These are phyloP conservation scores for Taiozyma sp. DNA, from an alignment of 1,139 yeast genomes.

Conservation along the genomic window DNA sequence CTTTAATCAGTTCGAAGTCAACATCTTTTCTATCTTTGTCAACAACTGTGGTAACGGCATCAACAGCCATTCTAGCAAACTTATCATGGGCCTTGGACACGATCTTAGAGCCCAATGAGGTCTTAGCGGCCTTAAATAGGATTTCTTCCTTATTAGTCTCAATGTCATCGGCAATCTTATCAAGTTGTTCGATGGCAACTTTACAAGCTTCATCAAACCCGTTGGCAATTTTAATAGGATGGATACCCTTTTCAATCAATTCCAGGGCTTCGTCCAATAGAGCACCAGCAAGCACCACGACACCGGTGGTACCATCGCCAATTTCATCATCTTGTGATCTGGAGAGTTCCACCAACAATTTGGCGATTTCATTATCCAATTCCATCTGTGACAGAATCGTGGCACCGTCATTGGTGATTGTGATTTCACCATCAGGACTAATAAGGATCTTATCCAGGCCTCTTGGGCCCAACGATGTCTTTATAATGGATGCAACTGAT, in stretches of 20 bases:
- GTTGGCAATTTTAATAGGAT: constrained; percentile 94
- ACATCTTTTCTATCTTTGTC: constrained; percentile 92
- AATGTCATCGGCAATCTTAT: constrained; percentile 54
- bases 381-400: constrained; percentile 96
- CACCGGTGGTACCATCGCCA: constrained; percentile 99
- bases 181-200: constrained; percentile 77
- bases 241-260: constrained; percentile 93
- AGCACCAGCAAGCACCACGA: constrained; percentile 94
- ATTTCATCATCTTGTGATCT: constrained; percentile 97
- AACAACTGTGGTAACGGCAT: constrained; percentile 89
- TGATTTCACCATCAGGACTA: constrained; percentile 94
- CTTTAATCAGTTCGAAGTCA: constrained; percentile 91
- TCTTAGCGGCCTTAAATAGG: constrained; percentile 85
- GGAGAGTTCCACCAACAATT: constrained; percentile 87
- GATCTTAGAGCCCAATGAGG: constrained; percentile 92
- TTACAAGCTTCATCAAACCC: constrained; percentile 98
- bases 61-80: constrained; percentile 96
- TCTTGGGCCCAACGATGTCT: constrained; percentile 93
- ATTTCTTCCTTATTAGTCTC: constrained; percentile 44
- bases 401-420: constrained; percentile 98
- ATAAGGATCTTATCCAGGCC: constrained; percentile 96
- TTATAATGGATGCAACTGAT: constrained; percentile 88
- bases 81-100: constrained; percentile 92
- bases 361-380: constrained; percentile 93
- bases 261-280: constrained; percentile 92